These are phyloP conservation scores for Fomitopsis schrenkii DNA, from an alignment of 1,284 basidiomycete species.

Conservation along the genomic window DNA sequence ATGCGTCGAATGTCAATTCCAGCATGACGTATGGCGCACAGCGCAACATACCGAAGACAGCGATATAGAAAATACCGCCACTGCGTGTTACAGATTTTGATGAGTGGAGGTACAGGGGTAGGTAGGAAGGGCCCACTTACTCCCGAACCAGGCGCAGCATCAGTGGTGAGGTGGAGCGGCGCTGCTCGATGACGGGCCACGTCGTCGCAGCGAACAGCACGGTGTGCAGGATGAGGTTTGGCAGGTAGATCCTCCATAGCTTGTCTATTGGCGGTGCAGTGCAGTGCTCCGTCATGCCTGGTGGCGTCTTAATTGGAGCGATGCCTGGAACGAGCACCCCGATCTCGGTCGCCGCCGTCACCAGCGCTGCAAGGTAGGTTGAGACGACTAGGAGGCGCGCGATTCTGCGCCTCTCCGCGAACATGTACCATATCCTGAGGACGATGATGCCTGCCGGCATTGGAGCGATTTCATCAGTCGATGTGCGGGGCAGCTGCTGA, in stretches of 20 bases:
- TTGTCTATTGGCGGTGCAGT: conserved; percentile 14
- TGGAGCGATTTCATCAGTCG: not conserved
- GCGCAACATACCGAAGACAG: conserved; percentile 17
- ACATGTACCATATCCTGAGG: conserved; percentile 28
- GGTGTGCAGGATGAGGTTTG: conserved; percentile 19
- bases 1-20: not conserved
- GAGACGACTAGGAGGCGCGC: conserved; percentile 13
- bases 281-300: conserved; percentile 13
- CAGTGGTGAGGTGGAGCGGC: conserved; percentile 12
- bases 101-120: not conserved
- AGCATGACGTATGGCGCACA: too few species aligned
- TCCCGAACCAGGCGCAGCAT: conserved; percentile 21
- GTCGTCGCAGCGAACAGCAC: conserved; percentile 21
- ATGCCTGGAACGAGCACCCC: conserved; percentile 14
- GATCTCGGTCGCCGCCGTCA: conserved; percentile 8
- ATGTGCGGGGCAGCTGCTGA: not conserved
- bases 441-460: conserved; percentile 19
- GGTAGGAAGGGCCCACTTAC: conserved; percentile 11
- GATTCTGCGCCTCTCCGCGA: conserved; percentile 10
- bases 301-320: conserved; percentile 6
- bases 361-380: conserved; percentile 10
- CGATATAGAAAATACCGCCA: conserved; percentile 22
- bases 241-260: conserved; percentile 21
- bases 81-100: conserved; percentile 6
- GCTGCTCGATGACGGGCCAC: conserved; percentile 12